These are phyloP conservation scores for Pelargonium nanum DNA, from an alignment of 345 rosid genomes.

Conservation along the genomic window DNA sequence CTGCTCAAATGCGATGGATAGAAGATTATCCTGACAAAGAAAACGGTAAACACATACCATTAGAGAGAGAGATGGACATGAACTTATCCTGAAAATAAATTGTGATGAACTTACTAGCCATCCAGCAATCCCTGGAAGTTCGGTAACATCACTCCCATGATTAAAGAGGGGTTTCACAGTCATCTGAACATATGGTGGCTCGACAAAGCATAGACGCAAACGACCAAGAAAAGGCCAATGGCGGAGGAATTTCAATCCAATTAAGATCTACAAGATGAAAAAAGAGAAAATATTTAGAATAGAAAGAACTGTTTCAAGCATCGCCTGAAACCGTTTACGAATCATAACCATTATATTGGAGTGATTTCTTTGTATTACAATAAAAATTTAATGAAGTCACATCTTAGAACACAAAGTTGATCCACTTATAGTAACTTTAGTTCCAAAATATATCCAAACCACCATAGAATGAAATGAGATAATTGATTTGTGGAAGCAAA, in stretches of 20 bases:
- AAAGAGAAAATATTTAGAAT: background rate
- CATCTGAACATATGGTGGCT: slow-evolving; percentile 97
- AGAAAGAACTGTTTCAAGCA: too few relatives aligned
- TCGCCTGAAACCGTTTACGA: too few relatives aligned
- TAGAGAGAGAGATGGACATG: slow-evolving; percentile 3
- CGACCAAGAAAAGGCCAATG: slow-evolving; percentile 91
- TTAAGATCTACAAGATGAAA: slow-evolving; percentile 47
- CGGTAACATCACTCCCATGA: slow-evolving; percentile 84
- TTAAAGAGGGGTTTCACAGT: slow-evolving; percentile 72
- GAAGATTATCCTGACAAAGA: slow-evolving; percentile 63
- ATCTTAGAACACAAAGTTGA: too few relatives aligned
- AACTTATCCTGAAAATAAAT: slow-evolving; percentile 2
- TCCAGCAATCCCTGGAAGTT: slow-evolving; percentile 90
- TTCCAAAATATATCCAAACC: background rate
- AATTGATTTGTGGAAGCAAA: too few relatives aligned
- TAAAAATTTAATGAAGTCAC: too few relatives aligned
- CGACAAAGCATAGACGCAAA: slow-evolving; percentile 82
- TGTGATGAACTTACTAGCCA: slow-evolving; percentile 72
- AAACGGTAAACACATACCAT: slow-evolving; percentile 6
- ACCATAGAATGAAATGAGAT: too few relatives aligned
- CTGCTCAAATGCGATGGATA: slow-evolving; percentile 86
- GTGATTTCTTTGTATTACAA: background rate
- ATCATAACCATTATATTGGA: background rate
- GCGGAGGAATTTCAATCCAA: slow-evolving; percentile 84
- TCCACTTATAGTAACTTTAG: background rate